A percentile compares a stretch with the other conserved stretches of the same genome.
Evolutionary conservation across 2,329 filamentous ascomycete species (phyloP).

Genomic region (Arthroderma sp.): DNA sequence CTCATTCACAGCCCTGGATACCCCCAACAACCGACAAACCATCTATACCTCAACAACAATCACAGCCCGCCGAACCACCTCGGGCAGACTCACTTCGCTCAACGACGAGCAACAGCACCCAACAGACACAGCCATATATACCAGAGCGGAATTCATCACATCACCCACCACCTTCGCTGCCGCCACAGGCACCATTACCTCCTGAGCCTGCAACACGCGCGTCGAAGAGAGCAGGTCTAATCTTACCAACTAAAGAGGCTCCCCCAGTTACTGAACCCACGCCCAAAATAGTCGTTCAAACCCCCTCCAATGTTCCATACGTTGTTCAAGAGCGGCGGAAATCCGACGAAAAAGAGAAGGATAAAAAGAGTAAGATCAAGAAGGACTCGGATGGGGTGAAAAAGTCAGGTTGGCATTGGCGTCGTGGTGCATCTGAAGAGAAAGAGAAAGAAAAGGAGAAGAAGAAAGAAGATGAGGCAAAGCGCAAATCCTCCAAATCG

Average conservation of each 20-base stretch:
- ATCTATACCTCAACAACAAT: background rate
- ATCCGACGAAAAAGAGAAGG: conserved; percentile 48
- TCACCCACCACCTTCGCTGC: conserved; percentile 37
- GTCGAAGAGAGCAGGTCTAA: conserved; percentile 25
- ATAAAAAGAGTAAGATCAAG: conserved; percentile 52
- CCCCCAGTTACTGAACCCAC: conserved; percentile 50
- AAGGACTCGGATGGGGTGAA: conserved; percentile 59
- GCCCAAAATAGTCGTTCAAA: conserved; percentile 22
- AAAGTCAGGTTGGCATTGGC: conserved; percentile 71
- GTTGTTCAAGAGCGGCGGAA: background rate
- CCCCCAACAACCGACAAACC: conserved; percentile 41
- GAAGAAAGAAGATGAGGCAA: conserved; percentile 44
- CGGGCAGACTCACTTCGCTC: background rate
- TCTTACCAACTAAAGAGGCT: conserved; percentile 28
- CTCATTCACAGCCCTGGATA: conserved; percentile 40
- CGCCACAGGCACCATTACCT: conserved; percentile 29
- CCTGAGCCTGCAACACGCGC: conserved; percentile 20
- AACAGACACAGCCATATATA: conserved; percentile 25
- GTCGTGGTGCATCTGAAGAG: conserved; percentile 61
- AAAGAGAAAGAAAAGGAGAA: conserved; percentile 35
- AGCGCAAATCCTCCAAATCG: conserved; percentile 54
- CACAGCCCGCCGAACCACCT: conserved; percentile 8
- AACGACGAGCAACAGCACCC: background rate
- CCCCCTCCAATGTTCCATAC: background rate
- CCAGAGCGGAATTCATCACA: conserved; percentile 44